Evolutionary conservation across 225 moss, liverwort and hornwort genomes (phyloP).

Genomic region (Antitrichia curtipendula): DNA sequence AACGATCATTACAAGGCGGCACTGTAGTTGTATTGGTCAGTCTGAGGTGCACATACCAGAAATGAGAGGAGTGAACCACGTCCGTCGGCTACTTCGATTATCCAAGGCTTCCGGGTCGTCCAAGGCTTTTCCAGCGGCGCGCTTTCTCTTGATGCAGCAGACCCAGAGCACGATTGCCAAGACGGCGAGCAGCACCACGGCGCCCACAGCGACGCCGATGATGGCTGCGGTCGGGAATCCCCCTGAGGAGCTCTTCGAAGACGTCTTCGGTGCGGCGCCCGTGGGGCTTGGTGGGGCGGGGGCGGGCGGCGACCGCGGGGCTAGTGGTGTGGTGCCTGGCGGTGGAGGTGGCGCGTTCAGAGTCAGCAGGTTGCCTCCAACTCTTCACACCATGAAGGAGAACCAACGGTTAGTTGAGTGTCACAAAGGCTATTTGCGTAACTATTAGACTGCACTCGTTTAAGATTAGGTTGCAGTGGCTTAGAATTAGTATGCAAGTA

Average conservation of each 20-base stretch:
- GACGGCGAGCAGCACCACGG: neutral
- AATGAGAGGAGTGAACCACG: constrained; percentile 64
- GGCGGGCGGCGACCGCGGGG: neutral
- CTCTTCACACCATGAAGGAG: neutral
- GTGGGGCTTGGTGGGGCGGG: neutral
- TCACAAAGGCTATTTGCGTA: neutral
- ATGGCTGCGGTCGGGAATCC: constrained; percentile 1
- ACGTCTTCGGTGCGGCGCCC: neutral
- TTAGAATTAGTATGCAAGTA: neutral
- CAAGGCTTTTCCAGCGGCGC: constrained; percentile 1
- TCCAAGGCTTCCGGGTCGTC: constrained; percentile 11
- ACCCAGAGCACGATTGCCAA: constrained; percentile 7
- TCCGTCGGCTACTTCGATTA: constrained; percentile 22
- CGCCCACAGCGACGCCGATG: constrained; percentile 29
- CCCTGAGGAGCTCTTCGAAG: neutral
- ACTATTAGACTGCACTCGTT: neutral
- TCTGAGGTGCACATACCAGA: constrained; percentile 14
- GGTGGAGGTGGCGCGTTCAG: constrained; percentile 37
- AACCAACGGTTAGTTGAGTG: neutral
- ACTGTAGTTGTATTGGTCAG: neutral
- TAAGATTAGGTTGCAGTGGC: neutral
- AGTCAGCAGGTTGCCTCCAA: constrained; percentile 29
- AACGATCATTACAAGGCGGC: neutral
- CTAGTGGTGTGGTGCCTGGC: constrained; percentile 7
- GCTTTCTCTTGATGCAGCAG: constrained; percentile 25